Percentiles rank a stretch among this genome's conserved stretches.
Evolutionary conservation across 2,329 filamentous ascomycete genomes (phyloP).

Genomic region (Aspergillus pseudoterreus): DNA sequence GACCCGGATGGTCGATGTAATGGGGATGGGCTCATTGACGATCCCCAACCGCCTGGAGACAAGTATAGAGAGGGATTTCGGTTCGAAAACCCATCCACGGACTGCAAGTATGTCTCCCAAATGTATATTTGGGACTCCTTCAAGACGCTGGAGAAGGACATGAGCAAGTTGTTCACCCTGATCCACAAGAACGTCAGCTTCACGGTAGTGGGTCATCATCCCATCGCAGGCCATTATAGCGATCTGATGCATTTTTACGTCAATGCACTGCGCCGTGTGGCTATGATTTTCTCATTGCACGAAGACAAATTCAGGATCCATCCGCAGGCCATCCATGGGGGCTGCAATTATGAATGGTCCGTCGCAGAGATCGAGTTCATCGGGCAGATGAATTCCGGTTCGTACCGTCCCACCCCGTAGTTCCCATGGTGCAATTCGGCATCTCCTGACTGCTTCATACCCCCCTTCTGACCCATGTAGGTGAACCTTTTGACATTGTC

Average conservation of each 20-base stretch:
- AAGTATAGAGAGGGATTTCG: constrained; percentile 23
- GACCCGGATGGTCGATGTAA: constrained; percentile 24
- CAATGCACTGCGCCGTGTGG: constrained; percentile 29
- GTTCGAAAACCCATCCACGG: constrained; percentile 30
- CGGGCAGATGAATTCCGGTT: constrained; percentile 32
- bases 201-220: constrained; percentile 31
- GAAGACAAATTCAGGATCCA: constrained; percentile 29
- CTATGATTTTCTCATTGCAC: constrained; percentile 23
- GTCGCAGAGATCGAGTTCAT: constrained; percentile 30
- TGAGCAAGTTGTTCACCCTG: constrained; percentile 28
- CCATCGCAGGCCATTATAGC: constrained; percentile 28
- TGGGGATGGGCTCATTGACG: constrained; percentile 23
- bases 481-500: constrained; percentile 27
- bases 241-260: constrained; percentile 33
- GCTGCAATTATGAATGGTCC: constrained; percentile 30
- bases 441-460: too few species aligned
- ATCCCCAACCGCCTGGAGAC: constrained; percentile 12
- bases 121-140: constrained; percentile 32
- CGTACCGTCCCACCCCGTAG: background rate
- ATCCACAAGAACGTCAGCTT: constrained; percentile 32
- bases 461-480: constrained; percentile 11
- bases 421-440: too few species aligned
- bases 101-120: constrained; percentile 29
- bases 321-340: constrained; percentile 28
- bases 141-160: constrained; percentile 29